Evolutionary conservation across 164 flowering plant genomes (phyloP).

Genomic region (Berberis vulgaris): DNA sequence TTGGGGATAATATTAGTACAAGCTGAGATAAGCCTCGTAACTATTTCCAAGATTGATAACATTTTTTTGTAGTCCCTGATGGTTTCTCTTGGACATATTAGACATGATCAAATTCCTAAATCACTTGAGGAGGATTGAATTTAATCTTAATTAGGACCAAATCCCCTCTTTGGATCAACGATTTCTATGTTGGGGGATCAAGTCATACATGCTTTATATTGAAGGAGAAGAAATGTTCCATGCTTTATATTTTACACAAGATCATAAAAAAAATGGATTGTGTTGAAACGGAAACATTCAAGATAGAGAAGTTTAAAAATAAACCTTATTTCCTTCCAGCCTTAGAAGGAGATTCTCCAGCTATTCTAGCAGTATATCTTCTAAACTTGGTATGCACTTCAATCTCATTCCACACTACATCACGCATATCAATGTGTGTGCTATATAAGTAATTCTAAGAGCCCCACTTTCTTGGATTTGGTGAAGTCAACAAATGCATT

Average conservation of each 20-base stretch:
- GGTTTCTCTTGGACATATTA: too few relatives aligned
- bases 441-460: background rate
- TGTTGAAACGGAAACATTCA: background rate
- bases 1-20: too few relatives aligned
- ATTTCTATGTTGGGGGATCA: background rate
- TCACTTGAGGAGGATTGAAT: too few relatives aligned
- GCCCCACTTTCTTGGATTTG: conserved; percentile 32
- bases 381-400: conserved; percentile 1
- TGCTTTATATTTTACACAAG: background rate
- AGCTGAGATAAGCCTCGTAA: too few relatives aligned
- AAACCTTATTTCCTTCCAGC: background rate
- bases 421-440: background rate
- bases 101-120: too few relatives aligned
- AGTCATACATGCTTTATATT: background rate
- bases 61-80: too few relatives aligned
- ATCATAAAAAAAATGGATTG: background rate
- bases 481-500: conserved; percentile 26
- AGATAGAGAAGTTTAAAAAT: background rate
- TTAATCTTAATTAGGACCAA: background rate
- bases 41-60: too few relatives aligned
- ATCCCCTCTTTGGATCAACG: conserved; percentile 1
- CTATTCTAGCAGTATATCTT: background rate
- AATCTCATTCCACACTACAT: too few relatives aligned
- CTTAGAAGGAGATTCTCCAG: background rate
- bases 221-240: conserved; percentile 6